phyloP scores from a whole-genome alignment of 2,329 filamentous ascomycete genomes.

The Rachicladosporium sp. region DNA sequence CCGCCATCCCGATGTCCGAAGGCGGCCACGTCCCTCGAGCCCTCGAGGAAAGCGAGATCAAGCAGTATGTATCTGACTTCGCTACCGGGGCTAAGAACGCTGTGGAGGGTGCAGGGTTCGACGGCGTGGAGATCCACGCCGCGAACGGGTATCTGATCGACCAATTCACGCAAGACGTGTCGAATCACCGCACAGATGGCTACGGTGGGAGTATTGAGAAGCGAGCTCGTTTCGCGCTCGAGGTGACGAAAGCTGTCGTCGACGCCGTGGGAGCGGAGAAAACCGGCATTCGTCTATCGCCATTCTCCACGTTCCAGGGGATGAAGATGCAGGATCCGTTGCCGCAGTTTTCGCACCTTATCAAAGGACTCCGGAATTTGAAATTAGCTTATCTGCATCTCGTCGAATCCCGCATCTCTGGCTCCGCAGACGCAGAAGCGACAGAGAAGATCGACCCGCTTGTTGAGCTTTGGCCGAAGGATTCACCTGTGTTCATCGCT shows the following conservation, averaged over 20 bases:
- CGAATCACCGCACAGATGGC: constrained; percentile 38
- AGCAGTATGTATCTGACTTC: constrained; percentile 29
- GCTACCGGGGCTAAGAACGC: constrained; percentile 38
- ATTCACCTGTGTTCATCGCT: constrained; percentile 37
- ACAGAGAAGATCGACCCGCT: constrained; percentile 31
- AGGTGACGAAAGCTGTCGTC: constrained; percentile 38
- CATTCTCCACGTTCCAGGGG: constrained; percentile 47
- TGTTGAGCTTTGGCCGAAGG: constrained; percentile 32
- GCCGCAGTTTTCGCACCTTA: constrained; percentile 48
- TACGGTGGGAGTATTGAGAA: constrained; percentile 42
- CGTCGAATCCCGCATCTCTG: constrained; percentile 42
- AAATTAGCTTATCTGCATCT: constrained; percentile 48
- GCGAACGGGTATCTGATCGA: constrained; percentile 42
- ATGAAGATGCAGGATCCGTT: constrained; percentile 50
- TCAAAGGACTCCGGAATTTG: constrained; percentile 35
- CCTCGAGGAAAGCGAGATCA: constrained; percentile 36
- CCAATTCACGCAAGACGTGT: constrained; percentile 39
- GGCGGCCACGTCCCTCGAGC: constrained; percentile 7
- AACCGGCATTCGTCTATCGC: constrained; percentile 45
- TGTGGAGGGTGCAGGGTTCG: constrained; percentile 40
- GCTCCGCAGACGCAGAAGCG: constrained; percentile 27
- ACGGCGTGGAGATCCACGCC: constrained; percentile 40
- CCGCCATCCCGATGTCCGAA: constrained; percentile 18
- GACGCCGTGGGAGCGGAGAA: constrained; percentile 31
- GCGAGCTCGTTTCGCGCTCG: constrained; percentile 43